Base-by-base conservation (phyloP, 225 moss, liverwort and hornwort genomes). In the Physcomitrellopsis africana region DNA sequence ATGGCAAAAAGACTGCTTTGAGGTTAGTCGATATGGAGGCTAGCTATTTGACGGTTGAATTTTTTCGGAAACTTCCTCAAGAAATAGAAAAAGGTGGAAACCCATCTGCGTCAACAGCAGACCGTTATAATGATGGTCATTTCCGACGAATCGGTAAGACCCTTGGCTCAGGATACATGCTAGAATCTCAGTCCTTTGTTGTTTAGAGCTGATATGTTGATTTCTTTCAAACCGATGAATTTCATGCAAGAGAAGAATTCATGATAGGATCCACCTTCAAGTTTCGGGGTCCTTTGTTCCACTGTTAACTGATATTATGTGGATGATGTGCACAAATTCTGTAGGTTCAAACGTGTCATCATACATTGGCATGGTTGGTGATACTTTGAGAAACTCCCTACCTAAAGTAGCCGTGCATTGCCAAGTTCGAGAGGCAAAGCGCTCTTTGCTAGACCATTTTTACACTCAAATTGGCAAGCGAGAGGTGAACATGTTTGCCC, bases 11-110 rank as follows among this genome's bases (percentile, higher is more conserved):
- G 79, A 91, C 91, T 19, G 75, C 91, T 64, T 65, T 93, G 63
- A 90, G 94, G 74, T 74, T 94, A 76, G 97, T 97, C 44, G 97
- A 97, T 70, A 94, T 94, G 97, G 97, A 97, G 75, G 72, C 94
- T 11, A 94, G 97, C 77, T 97, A 97, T 84, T 85, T 97, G 48
- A 97, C 97, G 1, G 97, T 94, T 22, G 97, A 94, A 24, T 97
- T 97, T 65, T 97, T 97, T 78, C 80, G 93, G 16, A 94, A 97
- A 65, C 97, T 97, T 9, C 97, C 97, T 70, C 93, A 97, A 77
- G 97, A 97, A 76, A 80, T 93, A 42, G 94, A 97, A 76, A 97
- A 94, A 81, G 93, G 94, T 59, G 91, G 93, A 79, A 97, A 90
- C 51, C 87, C 97, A 11, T 81, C 78, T 45, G 80, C 92, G 24